Evolutionary conservation across 169 alveolate species (phyloP).

Genomic region (Plasmodium chabaudi): DNA sequence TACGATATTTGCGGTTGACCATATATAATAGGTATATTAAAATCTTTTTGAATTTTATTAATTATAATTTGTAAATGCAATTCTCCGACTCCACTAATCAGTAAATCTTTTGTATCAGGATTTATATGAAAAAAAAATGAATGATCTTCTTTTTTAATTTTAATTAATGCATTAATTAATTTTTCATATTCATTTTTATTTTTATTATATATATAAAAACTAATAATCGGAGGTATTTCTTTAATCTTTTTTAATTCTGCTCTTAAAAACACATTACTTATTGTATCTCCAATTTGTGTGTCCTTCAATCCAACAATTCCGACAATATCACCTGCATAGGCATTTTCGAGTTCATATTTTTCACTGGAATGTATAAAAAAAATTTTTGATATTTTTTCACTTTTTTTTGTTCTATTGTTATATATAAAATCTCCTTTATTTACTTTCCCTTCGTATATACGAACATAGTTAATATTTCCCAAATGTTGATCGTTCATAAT

Average conservation of each 20-base stretch:
- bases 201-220: conserved; percentile 82
- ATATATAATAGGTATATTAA: conserved; percentile 86
- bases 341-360: conserved; percentile 83
- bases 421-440: conserved; percentile 83
- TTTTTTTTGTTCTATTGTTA: conserved; percentile 85
- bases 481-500: conserved; percentile 82
- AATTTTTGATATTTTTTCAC: conserved; percentile 88
- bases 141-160: conserved; percentile 88
- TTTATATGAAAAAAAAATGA: conserved; percentile 83
- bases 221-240: conserved; percentile 89
- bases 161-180: conserved; percentile 84
- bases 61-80: conserved; percentile 95
- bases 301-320: conserved; percentile 89
- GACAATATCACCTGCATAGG: conserved; percentile 87
- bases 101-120: conserved; percentile 90
- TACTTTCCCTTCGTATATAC: conserved; percentile 87
- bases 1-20: conserved; percentile 95
- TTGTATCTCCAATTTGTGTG: conserved; percentile 90
- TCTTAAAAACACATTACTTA: conserved; percentile 80
- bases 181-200: conserved; percentile 84
- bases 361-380: conserved; percentile 89
- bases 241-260: conserved; percentile 86
- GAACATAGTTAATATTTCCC: conserved; percentile 83
- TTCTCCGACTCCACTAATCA: conserved; percentile 95
- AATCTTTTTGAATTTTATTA: conserved; percentile 93